A percentile compares a stretch with the other conserved stretches of the same genome.
Evolutionary conservation across 2,329 filamentous ascomycete genomes (phyloP).

Genomic region (Alternaria burnsii): DNA sequence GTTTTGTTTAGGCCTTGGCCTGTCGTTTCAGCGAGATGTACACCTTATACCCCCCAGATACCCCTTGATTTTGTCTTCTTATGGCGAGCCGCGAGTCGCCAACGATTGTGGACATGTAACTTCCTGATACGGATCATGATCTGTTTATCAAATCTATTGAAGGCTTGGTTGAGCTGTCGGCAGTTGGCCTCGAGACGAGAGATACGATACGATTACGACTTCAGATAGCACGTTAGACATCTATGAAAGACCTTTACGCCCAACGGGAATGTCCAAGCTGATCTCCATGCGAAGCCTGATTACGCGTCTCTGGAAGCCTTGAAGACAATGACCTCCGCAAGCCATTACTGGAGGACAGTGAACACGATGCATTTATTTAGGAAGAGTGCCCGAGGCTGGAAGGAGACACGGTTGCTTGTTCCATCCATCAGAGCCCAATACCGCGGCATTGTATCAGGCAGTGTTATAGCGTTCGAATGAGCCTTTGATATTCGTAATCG

Average conservation of each 20-base stretch:
- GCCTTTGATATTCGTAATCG: slow-evolving; percentile 3
- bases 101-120: not conserved
- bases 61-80: slow-evolving; percentile 2
- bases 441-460: slow-evolving; percentile 1
- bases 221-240: slow-evolving; percentile 4
- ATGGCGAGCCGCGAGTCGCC: not conserved
- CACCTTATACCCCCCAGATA: slow-evolving; percentile 8
- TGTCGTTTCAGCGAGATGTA: not conserved
- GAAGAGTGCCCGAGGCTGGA: not conserved
- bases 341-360: not conserved
- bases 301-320: not conserved
- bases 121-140: not conserved
- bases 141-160: not conserved
- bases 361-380: not conserved
- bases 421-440: slow-evolving; percentile 4
- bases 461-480: slow-evolving; percentile 2
- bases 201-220: slow-evolving; percentile 1
- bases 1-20: slow-evolving; percentile 4
- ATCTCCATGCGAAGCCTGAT: not conserved
- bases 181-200: not conserved
- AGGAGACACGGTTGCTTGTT: not conserved
- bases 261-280: not conserved
- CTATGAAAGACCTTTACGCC: not conserved
- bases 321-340: not conserved
- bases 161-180: not conserved